These are phyloP conservation scores for Pleurotus giganteus DNA, from an alignment of 768 basidiomycete species.

Conservation along the genomic window DNA sequence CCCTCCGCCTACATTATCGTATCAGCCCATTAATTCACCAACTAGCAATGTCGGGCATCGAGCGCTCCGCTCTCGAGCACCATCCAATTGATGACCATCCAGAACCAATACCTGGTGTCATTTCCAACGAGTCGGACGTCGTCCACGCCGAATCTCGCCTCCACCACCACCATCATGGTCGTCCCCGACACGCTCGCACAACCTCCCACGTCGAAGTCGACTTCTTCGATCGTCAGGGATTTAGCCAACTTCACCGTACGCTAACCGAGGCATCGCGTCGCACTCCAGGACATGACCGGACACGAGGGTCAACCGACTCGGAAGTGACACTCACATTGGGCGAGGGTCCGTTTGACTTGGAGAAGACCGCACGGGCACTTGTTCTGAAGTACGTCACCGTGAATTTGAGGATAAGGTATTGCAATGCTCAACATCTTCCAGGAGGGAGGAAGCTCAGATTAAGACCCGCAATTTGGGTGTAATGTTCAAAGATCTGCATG, in stretches of 20 bases:
- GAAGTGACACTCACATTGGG: conserved; percentile 1
- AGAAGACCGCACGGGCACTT: not conserved
- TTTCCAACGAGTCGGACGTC: not conserved
- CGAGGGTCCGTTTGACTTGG: conserved; percentile 3
- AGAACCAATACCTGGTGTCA: not conserved
- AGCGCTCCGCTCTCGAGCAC: not conserved
- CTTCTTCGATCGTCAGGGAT: conserved; percentile 6
- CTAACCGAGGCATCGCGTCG: not conserved
- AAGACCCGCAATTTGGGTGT: conserved; percentile 45
- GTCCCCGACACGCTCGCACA: not conserved
- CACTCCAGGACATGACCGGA: not conserved
- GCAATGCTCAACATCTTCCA: not conserved
- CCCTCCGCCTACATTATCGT: no score
- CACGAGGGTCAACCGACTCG: not conserved
- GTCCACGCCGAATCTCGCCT: not conserved
- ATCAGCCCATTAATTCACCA: no score
- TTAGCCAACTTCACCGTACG: not conserved
- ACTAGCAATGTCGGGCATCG: no score
- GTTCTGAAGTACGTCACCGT: not conserved
- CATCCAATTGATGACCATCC: not conserved
- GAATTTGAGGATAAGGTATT: not conserved
- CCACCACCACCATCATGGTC: not conserved
- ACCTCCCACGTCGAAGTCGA: conserved; percentile 8
- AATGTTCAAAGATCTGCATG: conserved; percentile 47
- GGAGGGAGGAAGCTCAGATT: conserved; percentile 15